Conservation (phyloP, 139 green algal species). For the Tetradesmus obliquus region DNA sequence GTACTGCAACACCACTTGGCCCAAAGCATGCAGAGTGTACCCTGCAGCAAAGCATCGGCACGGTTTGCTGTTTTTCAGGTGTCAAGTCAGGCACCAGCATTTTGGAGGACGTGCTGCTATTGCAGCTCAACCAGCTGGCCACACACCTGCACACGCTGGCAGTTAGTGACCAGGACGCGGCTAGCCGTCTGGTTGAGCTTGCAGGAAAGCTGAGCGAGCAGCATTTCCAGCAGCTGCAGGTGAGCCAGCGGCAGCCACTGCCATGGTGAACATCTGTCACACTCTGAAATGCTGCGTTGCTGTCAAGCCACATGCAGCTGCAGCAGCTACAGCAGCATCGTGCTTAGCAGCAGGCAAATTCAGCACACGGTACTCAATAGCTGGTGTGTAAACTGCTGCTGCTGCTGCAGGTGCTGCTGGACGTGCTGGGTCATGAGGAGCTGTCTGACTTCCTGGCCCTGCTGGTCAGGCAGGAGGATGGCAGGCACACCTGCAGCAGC, state of each 20-base stretch:
- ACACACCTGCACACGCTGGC: constrained; percentile 2
- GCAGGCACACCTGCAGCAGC: not conserved
- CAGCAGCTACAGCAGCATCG: not conserved
- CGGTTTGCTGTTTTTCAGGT: not conserved
- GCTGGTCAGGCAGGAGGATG: not conserved
- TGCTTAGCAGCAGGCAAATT: not conserved
- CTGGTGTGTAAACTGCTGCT: not conserved
- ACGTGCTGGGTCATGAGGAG: constrained; percentile 23
- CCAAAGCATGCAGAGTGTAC: not conserved
- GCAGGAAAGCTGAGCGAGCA: not conserved
- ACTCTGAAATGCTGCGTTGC: not conserved
- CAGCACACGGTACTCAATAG: not conserved
- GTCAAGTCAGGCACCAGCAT: constrained; percentile 28
- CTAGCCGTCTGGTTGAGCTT: not conserved
- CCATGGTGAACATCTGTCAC: not conserved
- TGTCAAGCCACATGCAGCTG: not conserved
- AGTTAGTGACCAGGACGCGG: constrained; percentile 2
- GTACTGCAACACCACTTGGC: not conserved
- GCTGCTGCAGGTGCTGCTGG: constrained; percentile 25
- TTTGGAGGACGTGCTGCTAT: not conserved
- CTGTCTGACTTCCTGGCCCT: constrained; percentile 33
- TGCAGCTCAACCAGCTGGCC: not conserved
- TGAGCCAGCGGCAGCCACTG: not conserved
- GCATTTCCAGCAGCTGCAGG: constrained; percentile 32
- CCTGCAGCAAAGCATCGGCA: not conserved